phyloP scores from a whole-genome alignment of 2,329 filamentous ascomycete genomes.

The Drechslerella dactyloides region DNA sequence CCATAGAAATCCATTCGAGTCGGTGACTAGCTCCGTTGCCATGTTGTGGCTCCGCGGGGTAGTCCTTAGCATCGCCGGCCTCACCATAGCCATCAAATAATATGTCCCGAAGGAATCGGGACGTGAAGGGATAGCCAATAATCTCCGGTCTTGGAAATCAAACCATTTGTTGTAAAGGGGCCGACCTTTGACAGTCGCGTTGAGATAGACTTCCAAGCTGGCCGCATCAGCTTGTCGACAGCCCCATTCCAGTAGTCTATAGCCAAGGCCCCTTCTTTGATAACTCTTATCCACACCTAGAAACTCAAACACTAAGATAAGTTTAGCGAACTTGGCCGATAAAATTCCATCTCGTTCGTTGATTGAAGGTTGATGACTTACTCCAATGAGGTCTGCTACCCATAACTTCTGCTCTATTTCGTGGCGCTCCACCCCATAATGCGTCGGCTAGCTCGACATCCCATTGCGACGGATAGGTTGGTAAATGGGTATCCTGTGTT shows the following conservation, averaged over 20 bases:
- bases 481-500: conserved; percentile 10
- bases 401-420: conserved; percentile 15
- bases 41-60: too few species aligned
- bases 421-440: conserved; percentile 15
- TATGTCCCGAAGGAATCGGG: too few species aligned
- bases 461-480: conserved; percentile 10
- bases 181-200: too few species aligned
- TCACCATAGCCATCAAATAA: too few species aligned
- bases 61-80: too few species aligned
- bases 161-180: too few species aligned
- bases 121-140: too few species aligned
- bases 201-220: too few species aligned
- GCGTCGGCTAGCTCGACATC: conserved; percentile 14
- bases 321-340: conserved; percentile 3
- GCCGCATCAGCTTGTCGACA: conserved; percentile 23
- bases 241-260: conserved; percentile 17
- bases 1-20: too few species aligned
- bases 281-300: conserved; percentile 10
- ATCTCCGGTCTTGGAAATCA: too few species aligned
- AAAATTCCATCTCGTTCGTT: too few species aligned
- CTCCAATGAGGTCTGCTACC: conserved; percentile 21
- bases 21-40: too few species aligned
- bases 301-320: conserved; percentile 11
- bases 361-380: neutral
- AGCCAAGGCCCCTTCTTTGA: conserved; percentile 12